Evolutionary conservation across 2,329 filamentous ascomycete species (phyloP).

Genomic region (Apiospora arundinis): DNA sequence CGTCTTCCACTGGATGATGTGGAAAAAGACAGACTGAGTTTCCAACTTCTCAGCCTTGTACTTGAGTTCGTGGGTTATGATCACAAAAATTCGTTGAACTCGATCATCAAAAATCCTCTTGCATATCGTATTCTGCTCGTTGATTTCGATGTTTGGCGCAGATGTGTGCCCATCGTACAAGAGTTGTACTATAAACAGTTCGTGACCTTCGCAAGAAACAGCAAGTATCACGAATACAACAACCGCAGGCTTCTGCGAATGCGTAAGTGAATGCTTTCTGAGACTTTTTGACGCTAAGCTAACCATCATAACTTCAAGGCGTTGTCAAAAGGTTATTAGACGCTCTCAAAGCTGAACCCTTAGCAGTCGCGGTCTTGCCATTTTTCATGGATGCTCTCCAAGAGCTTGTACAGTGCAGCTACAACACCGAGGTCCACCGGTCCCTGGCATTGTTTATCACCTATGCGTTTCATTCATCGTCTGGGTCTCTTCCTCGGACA

Average conservation of each 20-base stretch:
- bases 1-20: conserved; percentile 55
- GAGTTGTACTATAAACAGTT: conserved; percentile 95
- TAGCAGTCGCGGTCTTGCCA: conserved; percentile 73
- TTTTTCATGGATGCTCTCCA: conserved; percentile 82
- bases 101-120: conserved; percentile 93
- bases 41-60: conserved; percentile 76
- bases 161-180: conserved; percentile 77
- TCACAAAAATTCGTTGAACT: conserved; percentile 78
- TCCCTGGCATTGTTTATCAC: conserved; percentile 92
- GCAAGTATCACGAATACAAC: conserved; percentile 93
- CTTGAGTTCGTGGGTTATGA: conserved; percentile 91
- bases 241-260: conserved; percentile 85
- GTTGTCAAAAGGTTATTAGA: conserved; percentile 91
- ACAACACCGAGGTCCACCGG: conserved; percentile 84
- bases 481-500: conserved; percentile 56
- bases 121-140: conserved; percentile 92
- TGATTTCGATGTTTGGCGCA: conserved; percentile 92
- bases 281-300: not conserved
- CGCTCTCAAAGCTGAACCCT: conserved; percentile 83
- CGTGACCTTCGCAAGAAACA: conserved; percentile 83
- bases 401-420: conserved; percentile 78
- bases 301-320: conserved; percentile 54
- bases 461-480: conserved; percentile 77
- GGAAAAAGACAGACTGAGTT: conserved; percentile 61
- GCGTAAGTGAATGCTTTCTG: conserved; percentile 65